Percentiles rank a stretch among this genome's conserved stretches.
Conservation (phyloP, 768 basidiomycete genomes). For the Termitomyces sp. region DNA sequence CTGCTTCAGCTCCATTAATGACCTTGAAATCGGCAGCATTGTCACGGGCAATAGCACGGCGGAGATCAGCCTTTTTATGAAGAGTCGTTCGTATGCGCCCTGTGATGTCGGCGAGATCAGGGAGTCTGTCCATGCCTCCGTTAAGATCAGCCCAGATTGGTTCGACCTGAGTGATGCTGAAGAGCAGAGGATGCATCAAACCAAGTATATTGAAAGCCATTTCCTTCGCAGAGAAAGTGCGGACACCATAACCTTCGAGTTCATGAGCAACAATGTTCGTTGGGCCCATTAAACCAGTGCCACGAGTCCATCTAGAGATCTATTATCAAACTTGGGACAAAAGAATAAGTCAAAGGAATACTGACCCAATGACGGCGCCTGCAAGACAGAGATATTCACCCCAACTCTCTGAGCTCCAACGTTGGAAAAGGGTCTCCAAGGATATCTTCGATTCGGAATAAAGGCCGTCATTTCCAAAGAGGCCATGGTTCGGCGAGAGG, state of each 20-base stretch:
- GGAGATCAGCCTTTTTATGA: constrained; percentile 84
- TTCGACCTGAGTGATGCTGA: constrained; percentile 99
- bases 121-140: constrained; percentile 96
- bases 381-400: constrained; percentile 97
- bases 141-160: constrained; percentile 99
- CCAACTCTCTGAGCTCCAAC: constrained; percentile 98
- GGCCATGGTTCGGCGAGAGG: constrained; percentile 95
- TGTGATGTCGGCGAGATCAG: constrained; percentile 91
- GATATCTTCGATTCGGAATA: constrained; percentile 99
- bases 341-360: constrained; percentile 1
- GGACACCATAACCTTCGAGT: constrained; percentile 86
- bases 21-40: constrained; percentile 95
- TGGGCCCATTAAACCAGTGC: constrained; percentile 94
- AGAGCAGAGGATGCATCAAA: constrained; percentile 97
- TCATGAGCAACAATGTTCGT: constrained; percentile 94
- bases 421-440: constrained; percentile 95
- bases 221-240: constrained; percentile 99
- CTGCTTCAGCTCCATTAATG: constrained; percentile 85
- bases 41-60: constrained; percentile 89
- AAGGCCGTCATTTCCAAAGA: constrained; percentile 96
- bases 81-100: constrained; percentile 77
- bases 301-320: constrained; percentile 82
- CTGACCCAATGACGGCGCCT: constrained; percentile 95
- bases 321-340: background rate
- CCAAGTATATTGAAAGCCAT: constrained; percentile 99